These are phyloP conservation scores for Trypanosoma brucei DNA, from an alignment of 208 protist genomes.

Conservation along the genomic window DNA sequence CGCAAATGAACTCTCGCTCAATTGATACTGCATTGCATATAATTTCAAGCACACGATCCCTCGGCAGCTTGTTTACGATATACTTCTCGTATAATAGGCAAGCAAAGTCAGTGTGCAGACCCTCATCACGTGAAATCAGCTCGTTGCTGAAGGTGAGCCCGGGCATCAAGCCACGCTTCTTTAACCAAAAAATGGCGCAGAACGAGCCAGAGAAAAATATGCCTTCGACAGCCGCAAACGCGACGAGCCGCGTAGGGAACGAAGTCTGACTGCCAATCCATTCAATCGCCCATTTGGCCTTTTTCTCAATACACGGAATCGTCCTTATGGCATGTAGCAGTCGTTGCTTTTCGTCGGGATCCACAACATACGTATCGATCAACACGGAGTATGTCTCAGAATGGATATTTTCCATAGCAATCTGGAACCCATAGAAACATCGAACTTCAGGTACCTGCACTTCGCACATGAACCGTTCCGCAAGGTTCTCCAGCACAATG, in stretches of 20 bases:
- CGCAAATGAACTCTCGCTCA: slow-evolving; percentile 97
- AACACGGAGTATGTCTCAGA: slow-evolving; percentile 92
- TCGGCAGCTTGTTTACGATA: slow-evolving; percentile 90
- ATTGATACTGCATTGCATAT: slow-evolving; percentile 94
- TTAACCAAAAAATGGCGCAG: slow-evolving; percentile 99
- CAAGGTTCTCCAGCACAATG: slow-evolving; percentile 99
- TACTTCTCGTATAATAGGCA: slow-evolving; percentile 95
- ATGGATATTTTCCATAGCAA: slow-evolving; percentile 99
- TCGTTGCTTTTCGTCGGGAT: slow-evolving; percentile 87
- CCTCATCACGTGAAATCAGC: slow-evolving; percentile 98
- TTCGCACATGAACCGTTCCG: slow-evolving; percentile 85
- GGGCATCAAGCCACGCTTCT: slow-evolving; percentile 99
- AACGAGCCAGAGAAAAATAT: slow-evolving; percentile 99
- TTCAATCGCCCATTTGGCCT: slow-evolving; percentile 97
- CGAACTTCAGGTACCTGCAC: slow-evolving; percentile 97
- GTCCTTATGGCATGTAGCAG: slow-evolving; percentile 97
- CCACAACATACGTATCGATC: slow-evolving; percentile 96
- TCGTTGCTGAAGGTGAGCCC: slow-evolving; percentile 98
- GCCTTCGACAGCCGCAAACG: slow-evolving; percentile 98
- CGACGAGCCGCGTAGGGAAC: slow-evolving; percentile 96
- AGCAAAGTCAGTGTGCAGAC: slow-evolving; percentile 98
- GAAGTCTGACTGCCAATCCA: slow-evolving; percentile 77
- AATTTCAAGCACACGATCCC: slow-evolving; percentile 82
- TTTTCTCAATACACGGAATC: slow-evolving; percentile 95
- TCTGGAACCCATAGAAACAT: slow-evolving; percentile 90